These are phyloP conservation scores for Helicosporidium sp. DNA, from an alignment of 139 green algal genomes.

Conservation along the genomic window DNA sequence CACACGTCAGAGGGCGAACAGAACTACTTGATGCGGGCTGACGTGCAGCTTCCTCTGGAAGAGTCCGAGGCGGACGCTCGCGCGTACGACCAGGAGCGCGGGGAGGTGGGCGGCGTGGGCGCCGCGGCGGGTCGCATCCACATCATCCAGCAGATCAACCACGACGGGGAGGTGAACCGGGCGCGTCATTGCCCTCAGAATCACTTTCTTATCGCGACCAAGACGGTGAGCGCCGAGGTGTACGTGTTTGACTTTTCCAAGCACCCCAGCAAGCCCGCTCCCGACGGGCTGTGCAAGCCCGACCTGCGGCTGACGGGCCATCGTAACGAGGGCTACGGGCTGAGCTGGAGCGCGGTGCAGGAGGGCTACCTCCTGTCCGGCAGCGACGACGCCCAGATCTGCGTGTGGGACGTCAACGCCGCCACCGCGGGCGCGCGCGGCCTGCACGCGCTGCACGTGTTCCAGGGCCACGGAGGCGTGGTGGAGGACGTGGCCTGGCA, in stretches of 20 bases:
- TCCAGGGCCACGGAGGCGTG: conserved; percentile 52
- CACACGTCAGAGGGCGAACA: conserved; percentile 94
- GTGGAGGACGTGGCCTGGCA: conserved; percentile 97
- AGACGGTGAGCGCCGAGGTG: conserved; percentile 70
- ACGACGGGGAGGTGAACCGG: conserved; percentile 95
- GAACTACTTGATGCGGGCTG: conserved; percentile 94
- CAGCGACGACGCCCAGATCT: conserved; percentile 94
- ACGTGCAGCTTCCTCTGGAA: conserved; percentile 78
- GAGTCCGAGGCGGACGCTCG: conserved; percentile 65
- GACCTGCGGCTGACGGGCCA: conserved; percentile 75
- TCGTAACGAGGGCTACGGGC: conserved; percentile 86
- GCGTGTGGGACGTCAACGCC: conserved; percentile 83
- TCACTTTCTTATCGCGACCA: conserved; percentile 91
- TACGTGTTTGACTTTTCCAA: conserved; percentile 97
- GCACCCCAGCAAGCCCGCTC: conserved; percentile 62
- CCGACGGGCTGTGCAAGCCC: conserved; percentile 32
- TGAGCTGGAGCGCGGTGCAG: conserved; percentile 77
- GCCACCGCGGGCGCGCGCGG: not conserved
- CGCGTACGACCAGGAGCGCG: conserved; percentile 73
- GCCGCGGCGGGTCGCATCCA: conserved; percentile 35
- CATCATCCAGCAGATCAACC: conserved; percentile 93
- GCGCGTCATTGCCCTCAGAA: conserved; percentile 55
- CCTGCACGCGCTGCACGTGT: conserved; percentile 57
- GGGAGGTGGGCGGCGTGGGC: conserved; percentile 82
- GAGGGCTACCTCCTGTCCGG: conserved; percentile 76